phyloP scores from a whole-genome alignment of 1,139 yeast species.

The Suhomyces terraborum region DNA sequence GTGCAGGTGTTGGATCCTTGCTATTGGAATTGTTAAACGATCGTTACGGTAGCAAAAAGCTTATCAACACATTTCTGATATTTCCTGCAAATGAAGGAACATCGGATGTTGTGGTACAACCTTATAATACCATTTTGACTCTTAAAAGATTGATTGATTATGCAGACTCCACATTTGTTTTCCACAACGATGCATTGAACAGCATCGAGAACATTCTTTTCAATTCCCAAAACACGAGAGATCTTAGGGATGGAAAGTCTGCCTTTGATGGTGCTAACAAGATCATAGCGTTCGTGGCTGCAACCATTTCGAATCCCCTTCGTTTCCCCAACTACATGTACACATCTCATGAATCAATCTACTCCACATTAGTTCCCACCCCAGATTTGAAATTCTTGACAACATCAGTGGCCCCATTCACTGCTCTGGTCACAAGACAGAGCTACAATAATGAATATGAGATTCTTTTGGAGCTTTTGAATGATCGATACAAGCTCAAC shows the following conservation, averaged over 20 bases:
- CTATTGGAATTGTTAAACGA: conserved; percentile 78
- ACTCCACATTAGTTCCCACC: conserved; percentile 82
- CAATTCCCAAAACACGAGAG: conserved; percentile 16
- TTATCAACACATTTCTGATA: conserved; percentile 82
- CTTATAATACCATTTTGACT: conserved; percentile 85
- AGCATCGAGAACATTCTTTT: conserved; percentile 59
- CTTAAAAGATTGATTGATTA: conserved; percentile 77
- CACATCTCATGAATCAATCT: conserved; percentile 78
- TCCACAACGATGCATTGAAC: conserved; percentile 85
- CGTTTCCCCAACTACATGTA: conserved; percentile 93
- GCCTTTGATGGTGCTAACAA: conserved; percentile 80
- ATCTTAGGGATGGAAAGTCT: conserved; percentile 30
- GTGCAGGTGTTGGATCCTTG: conserved; percentile 90
- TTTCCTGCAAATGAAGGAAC: conserved; percentile 78
- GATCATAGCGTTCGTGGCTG: conserved; percentile 79
- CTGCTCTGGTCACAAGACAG: conserved; percentile 49
- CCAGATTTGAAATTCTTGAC: conserved; percentile 87
- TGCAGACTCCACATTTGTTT: conserved; percentile 84
- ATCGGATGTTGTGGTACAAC: conserved; percentile 96
- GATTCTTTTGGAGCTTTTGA: conserved; percentile 77
- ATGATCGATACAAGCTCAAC: conserved; percentile 79
- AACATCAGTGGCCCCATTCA: conserved; percentile 87
- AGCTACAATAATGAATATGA: conserved; percentile 78
- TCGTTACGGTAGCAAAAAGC: conserved; percentile 74
- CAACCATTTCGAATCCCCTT: conserved; percentile 82